phyloP scores from a whole-genome alignment of 2,329 filamentous ascomycete species.

The Coleophoma eucalyptorum region DNA sequence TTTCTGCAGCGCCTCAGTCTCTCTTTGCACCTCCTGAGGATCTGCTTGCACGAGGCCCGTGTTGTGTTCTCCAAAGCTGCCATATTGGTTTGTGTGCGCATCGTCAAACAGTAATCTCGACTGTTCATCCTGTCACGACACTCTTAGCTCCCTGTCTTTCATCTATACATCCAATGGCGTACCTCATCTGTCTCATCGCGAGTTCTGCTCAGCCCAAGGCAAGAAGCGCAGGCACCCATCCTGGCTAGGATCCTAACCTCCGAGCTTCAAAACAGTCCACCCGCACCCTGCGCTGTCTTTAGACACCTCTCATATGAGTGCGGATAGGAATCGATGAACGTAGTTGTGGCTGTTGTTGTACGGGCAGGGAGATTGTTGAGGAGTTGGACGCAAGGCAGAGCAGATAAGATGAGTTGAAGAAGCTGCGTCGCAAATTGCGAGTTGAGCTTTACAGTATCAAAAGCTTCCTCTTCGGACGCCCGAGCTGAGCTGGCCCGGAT shows the following conservation, averaged over 20 bases:
- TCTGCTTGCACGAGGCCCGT: conserved; percentile 49
- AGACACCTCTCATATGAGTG: too few relatives aligned
- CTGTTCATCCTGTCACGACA: conserved; percentile 22
- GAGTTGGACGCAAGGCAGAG: too few relatives aligned
- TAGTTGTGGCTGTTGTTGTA: too few relatives aligned
- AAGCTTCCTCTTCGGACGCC: too few relatives aligned
- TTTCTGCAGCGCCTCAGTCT: conserved; percentile 60
- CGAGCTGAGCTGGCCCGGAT: too few relatives aligned
- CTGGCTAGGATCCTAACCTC: background rate
- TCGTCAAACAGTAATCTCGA: conserved; percentile 59
- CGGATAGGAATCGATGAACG: background rate
- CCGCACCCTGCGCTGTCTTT: background rate
- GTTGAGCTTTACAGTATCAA: too few relatives aligned
- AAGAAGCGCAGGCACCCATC: conserved; percentile 61
- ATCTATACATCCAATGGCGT: conserved; percentile 1
- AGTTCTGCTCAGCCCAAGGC: conserved; percentile 47
- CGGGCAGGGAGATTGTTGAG: too few relatives aligned
- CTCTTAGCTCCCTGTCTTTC: too few relatives aligned
- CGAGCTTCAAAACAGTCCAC: too few relatives aligned
- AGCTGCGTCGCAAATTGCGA: too few relatives aligned
- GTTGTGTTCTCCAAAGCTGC: conserved; percentile 56
- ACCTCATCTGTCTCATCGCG: conserved; percentile 52
- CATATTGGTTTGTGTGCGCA: conserved; percentile 54
- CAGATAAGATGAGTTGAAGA: too few relatives aligned
- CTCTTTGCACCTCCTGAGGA: conserved; percentile 57